Base-by-base conservation (phyloP, 371 early-diverging fungal genomes). In the Rhizopus stolonifer region DNA sequence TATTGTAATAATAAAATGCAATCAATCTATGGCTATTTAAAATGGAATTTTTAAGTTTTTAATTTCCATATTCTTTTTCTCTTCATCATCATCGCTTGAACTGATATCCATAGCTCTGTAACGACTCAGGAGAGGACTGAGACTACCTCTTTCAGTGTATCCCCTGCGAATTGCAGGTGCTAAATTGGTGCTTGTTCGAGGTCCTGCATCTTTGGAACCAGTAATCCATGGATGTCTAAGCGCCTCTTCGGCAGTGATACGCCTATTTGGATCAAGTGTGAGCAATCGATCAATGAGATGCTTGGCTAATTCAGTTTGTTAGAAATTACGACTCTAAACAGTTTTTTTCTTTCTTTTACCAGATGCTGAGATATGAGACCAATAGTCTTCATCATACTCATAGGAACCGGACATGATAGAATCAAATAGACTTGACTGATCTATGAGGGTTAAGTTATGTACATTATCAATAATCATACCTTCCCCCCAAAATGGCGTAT, bases 401-500 rank as follows among this genome's bases (percentile, higher is more conserved):
- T 85, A 81, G 31, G 84, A 72, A 50, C 84, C 88, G 49, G 79
- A 63, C 62, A 84, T 82, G 58, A 91, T 90, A 33, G 71, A 73
- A 34, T 79, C 68, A 46, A 86, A 72, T 32, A 89, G 73, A 11
- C 79, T 64, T 21, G 79, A 67, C 60, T 84, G 85, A 51, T 85
- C 79, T 73, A 32, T n/a, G 26, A 10, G 7, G 11, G 24, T 13
- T 3, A n/a, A 19, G 15, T 52, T 17, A 42, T n/a, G 38, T 14
- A 39, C 21, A 7, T 46, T 40, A 52, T 49, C 24, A 24, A 45
- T 24, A 14, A 32, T 19, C 13, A 58, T 74, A 70, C 79, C 80
- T 64, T 82, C 81, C 13, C 81, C 89, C 65, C 91, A 92, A 76
- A 94, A 97, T n/a, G 98, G 98, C 14, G 94, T 85, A 56, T 81